These are phyloP conservation scores for Aspergillus quadricinctus DNA, from an alignment of 2,329 filamentous ascomycete species.

Conservation along the genomic window DNA sequence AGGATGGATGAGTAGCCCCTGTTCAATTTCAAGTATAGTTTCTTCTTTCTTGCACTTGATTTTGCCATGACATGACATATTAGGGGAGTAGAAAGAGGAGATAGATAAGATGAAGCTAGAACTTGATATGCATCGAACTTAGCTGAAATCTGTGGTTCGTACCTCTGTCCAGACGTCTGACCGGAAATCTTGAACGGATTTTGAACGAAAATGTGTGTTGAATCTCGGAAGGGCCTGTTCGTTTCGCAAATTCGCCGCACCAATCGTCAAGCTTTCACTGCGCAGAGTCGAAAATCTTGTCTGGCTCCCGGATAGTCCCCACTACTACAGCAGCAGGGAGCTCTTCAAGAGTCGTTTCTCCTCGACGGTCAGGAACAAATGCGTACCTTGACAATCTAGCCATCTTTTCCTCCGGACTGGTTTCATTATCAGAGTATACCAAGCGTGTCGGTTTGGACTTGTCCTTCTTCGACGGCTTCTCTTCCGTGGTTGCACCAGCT, in stretches of 20 bases:
- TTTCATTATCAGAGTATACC: constrained; percentile 74
- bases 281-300: constrained; percentile 31
- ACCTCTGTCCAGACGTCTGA: neutral
- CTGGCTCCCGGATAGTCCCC: constrained; percentile 30
- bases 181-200: neutral
- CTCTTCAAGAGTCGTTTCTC: constrained; percentile 33
- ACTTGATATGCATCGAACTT: constrained; percentile 35
- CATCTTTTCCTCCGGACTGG: constrained; percentile 88
- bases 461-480: constrained; percentile 65
- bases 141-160: constrained; percentile 30
- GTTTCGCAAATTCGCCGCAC: neutral
- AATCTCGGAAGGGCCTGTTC: neutral
- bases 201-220: neutral
- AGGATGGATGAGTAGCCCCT: neutral
- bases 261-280: constrained; percentile 17
- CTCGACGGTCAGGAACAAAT: constrained; percentile 50
- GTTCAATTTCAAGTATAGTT: constrained; percentile 1
- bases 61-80: constrained; percentile 32
- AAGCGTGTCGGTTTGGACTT: constrained; percentile 63
- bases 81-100: constrained; percentile 25
- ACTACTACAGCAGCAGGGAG: constrained; percentile 31
- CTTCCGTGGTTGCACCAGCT: constrained; percentile 44
- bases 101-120: constrained; percentile 27
- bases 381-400: constrained; percentile 71
- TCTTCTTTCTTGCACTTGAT: constrained; percentile 7